These are phyloP conservation scores for Miscanthus lutarioriparius DNA, from an alignment of 176 grass and related monocot genomes.

Conservation along the genomic window DNA sequence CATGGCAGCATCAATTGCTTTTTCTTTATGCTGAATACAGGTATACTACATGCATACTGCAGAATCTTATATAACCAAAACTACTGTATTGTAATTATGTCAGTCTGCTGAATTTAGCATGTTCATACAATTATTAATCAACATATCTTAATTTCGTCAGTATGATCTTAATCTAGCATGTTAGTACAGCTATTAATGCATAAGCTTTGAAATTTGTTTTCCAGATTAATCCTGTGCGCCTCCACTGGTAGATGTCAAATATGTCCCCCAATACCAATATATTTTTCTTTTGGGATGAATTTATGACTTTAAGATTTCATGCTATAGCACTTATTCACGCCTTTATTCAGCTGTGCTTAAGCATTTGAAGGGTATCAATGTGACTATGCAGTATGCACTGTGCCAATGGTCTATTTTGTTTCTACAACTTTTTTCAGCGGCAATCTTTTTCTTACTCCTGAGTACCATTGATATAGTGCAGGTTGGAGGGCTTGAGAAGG, in stretches of 20 bases:
- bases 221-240: neutral
- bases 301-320: neutral
- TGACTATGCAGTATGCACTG: neutral
- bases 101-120: slow-evolving; percentile 10
- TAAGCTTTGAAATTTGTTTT: slow-evolving; percentile 27
- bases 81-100: neutral
- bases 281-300: neutral
- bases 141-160: slow-evolving; percentile 3
- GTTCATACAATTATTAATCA: slow-evolving; percentile 11
- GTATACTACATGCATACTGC: neutral
- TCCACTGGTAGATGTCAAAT: slow-evolving; percentile 10
- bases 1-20: neutral
- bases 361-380: neutral
- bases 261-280: neutral
- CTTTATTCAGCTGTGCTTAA: neutral
- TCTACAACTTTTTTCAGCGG: neutral
- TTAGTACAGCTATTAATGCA: slow-evolving; percentile 9
- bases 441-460: slow-evolving; percentile 19
- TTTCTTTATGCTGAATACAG: neutral
- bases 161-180: slow-evolving; percentile 13
- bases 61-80: neutral
- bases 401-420: slow-evolving; percentile 1
- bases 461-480: slow-evolving; percentile 41
- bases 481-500: slow-evolving; percentile 98
- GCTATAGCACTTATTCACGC: neutral